Evolutionary conservation across 371 early-diverging fungal species (phyloP).

Genomic region (Lichtheimia ramosa): DNA sequence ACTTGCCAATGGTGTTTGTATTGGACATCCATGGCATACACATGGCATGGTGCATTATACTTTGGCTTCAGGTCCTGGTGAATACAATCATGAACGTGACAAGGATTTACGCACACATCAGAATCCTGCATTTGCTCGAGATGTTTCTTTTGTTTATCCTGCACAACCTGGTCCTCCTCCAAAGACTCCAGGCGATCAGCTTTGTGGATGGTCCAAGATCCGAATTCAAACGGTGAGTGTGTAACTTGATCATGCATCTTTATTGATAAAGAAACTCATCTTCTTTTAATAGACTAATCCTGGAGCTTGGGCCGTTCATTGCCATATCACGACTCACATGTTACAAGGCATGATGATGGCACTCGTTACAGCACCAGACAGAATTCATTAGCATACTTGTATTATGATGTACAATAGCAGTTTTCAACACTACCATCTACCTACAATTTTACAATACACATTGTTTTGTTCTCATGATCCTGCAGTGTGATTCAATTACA

Average conservation of each 20-base stretch:
- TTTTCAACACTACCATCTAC: too few relatives aligned
- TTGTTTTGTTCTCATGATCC: too few relatives aligned
- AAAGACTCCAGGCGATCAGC: neutral
- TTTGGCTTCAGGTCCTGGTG: conserved; percentile 39
- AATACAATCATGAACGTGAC: conserved; percentile 31
- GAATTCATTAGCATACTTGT: neutral
- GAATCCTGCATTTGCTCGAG: conserved; percentile 18
- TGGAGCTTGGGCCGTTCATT: conserved; percentile 19
- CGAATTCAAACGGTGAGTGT: conserved; percentile 37
- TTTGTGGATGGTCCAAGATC: conserved; percentile 46
- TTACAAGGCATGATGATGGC: conserved; percentile 48
- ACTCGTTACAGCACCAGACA: conserved; percentile 31
- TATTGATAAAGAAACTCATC: neutral
- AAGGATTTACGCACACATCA: conserved; percentile 21
- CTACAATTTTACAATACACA: too few relatives aligned
- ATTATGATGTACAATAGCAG: too few relatives aligned
- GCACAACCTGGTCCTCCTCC: conserved; percentile 14
- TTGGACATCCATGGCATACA: conserved; percentile 48
- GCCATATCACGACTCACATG: conserved; percentile 39
- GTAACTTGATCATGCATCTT: neutral
- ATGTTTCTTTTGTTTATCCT: conserved; percentile 37
- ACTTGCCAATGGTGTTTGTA: conserved; percentile 17
- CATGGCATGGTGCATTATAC: conserved; percentile 45
- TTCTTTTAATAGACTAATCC: conserved; percentile 10
- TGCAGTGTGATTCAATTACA: too few relatives aligned